phyloP scores from a whole-genome alignment of 768 basidiomycete genomes.

The Xerocomellus amylosporus region DNA sequence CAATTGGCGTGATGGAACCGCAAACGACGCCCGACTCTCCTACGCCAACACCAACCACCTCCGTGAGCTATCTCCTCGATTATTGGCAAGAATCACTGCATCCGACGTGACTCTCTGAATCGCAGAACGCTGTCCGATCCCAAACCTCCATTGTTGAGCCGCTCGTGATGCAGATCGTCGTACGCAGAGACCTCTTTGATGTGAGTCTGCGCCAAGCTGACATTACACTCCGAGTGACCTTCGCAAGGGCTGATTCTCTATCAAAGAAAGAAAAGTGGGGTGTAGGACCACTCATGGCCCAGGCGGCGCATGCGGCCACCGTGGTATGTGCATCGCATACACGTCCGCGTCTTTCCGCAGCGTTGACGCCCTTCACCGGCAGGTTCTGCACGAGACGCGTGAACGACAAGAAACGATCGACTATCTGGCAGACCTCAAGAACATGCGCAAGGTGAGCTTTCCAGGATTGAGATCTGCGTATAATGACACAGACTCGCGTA shows the following conservation, averaged over 20 bases:
- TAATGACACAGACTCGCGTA: conserved; percentile 11
- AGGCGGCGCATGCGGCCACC: conserved; percentile 42
- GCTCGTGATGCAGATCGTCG: conserved; percentile 44
- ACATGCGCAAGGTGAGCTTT: conserved; percentile 41
- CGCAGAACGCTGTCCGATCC: background rate
- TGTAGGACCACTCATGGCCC: conserved; percentile 44
- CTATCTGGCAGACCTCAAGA: conserved; percentile 37
- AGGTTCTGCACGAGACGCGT: conserved; percentile 42
- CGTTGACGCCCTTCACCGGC: background rate
- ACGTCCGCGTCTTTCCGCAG: background rate
- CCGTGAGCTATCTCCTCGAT: background rate
- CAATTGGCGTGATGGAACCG: conserved; percentile 1
- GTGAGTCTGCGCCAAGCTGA: conserved; percentile 25
- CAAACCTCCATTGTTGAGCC: conserved; percentile 14
- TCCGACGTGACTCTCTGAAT: background rate
- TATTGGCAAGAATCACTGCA: background rate
- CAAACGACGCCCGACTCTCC: background rate
- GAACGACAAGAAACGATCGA: conserved; percentile 37
- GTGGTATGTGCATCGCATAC: conserved; percentile 27
- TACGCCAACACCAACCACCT: background rate
- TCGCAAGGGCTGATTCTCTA: background rate
- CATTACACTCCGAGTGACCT: background rate
- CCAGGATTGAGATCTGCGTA: background rate
- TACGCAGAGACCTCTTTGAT: conserved; percentile 41
- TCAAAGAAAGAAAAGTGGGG: conserved; percentile 43